Evolutionary conservation across 306 rosid species (phyloP), one percentile per base, ranked within the genome.

Genomic region (Medicago lupulina): DNA sequence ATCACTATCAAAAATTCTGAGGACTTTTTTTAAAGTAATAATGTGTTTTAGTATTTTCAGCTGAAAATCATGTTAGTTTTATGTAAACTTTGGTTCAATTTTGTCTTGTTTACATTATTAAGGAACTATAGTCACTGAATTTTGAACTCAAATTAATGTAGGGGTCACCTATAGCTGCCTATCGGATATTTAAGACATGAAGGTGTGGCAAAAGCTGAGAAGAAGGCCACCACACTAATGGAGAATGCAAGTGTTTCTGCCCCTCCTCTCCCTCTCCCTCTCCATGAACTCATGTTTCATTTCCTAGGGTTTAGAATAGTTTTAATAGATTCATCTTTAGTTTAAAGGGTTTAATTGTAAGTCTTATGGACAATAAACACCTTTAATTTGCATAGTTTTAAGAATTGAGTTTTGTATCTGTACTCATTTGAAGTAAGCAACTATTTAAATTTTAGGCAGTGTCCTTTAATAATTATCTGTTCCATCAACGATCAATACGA

Each of bases 121-220:
- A 34, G 7, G 5, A 9, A 15, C 9, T 9, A 18, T 55, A 19
- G 1, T 19, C 31, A 55, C 7, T 4, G 2, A 55, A 6, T 36
- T 47, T 64, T 11, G n/a, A 18, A 43, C 11, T 28, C 19, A 61
- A 59, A 23, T 23, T 17, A 66, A 17, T 86, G 74, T 44, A 91
- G 93, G 41, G 12, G 77, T 79, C 72, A 21, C 62, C 47, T 28
- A 75, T 88, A 89, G 88, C 74, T 11, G 83, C 86, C 2, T 91
- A 79, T 41, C 59, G 85, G 4, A 40, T 91, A 25, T 85, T 85
- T 67, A 72, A 78, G 34, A 41, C 3, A 28, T 65, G 73, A 85
- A 80, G 18, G 21, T 0, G n/a, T 0, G 0, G 25, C 0, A 39
- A 65, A 40, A 3, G 68, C 2, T 14, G 70, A 80, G 58, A 73